Base-by-base conservation (phyloP, 163 green algal genomes). In the Scenedesmus sp. region DNA sequence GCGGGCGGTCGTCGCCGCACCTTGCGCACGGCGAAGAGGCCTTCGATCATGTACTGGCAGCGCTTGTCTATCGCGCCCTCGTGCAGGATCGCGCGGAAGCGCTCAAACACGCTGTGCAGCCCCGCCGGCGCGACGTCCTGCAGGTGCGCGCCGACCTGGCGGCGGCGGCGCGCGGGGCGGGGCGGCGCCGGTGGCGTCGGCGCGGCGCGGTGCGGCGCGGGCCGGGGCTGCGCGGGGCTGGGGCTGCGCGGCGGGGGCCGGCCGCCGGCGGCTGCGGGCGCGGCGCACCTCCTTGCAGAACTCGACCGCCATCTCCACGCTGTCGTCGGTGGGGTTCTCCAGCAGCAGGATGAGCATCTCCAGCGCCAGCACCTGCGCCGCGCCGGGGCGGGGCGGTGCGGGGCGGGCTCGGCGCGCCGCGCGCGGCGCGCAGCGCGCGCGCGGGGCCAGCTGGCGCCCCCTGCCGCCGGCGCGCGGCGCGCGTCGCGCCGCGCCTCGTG, bases 331-430 rank as follows among this genome's bases (percentile, higher is more conserved):
- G 63, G 95, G 96, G n/a, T 81, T 88, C 70, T 98, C 94, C 70
- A 99, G 89, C 85, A 99, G 90, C 67, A 99, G 84, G 69, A 97
- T 91, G 13, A 98, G 82, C 26, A 98, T 86, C 88, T 98, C 91
- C 56, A 99, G 88, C 0, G 91, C 92, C 45, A 98, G 75, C 44
- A 98, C 69, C 85, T 98, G 92, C 80, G 91, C 84, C 14, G 10
- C 29, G 47, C 29, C 1, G 17, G n/a, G 24, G n/a, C n/a, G n/a
- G n/a, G n/a, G n/a, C n/a, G n/a, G n/a, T n/a, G n/a, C n/a, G n/a
- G n/a, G n/a, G n/a, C n/a, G n/a, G n/a, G 17, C 62, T 28, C 36
- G 9, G 20, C 51, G 17, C 22, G 17, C 51, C 7, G 29, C 26
- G 7, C 57, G 7, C 57, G 7, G 24, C 15, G 18, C 26, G 42